Base-by-base conservation (phyloP, 2,329 filamentous ascomycete species). In the Trichocomaceae sp. region DNA sequence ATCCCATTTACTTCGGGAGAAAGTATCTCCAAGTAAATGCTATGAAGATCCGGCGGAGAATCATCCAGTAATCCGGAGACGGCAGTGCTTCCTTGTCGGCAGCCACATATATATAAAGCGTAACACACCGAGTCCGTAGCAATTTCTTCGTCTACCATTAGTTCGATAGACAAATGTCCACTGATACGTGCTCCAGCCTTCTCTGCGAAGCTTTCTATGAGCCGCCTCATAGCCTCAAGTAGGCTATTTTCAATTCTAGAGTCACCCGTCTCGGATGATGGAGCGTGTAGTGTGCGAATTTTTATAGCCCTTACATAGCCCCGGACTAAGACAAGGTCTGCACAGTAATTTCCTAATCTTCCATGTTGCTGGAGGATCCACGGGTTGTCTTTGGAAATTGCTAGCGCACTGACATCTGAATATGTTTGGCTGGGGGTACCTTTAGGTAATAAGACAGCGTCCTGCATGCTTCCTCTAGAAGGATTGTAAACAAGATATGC, bases 361-460 rank as follows among this genome's bases (percentile, higher is more conserved):
- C 87, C 80, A 66, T 79, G 88, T 64, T 89, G 82, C 64, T 91
- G 86, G 22, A 90, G 66, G 57, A 89, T 76, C 78, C 83, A 88
- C 0, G 85, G 80, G 2, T 75, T 73, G 0, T 76, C 64, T 12
- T 74, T 67, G 2, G 80, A 81, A 42, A 86, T 80, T 1, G 66
- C 72, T 13, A 90, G 74, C 15, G 72, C 69, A 13, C 75, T 73
- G 23, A 88, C 67, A 59, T 84, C 76, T 0, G 69, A 63, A 45
- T 75, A 74, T 0, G 85, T 89, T 56, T 81, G 75, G 10, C 70
- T 68, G 2, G 74, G 62, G 0, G 79, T 79, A 0, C 69, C 56
- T 5, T 81, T 77, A 0, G 87, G 86, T 0, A 90, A 73, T 1
- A 83, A 64, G 1, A 86, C 64, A 1, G 77, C 75, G 1, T 75